phyloP scores from a whole-genome alignment of 2,329 filamentous ascomycete species.

The Ceratocystis albifundus region DNA sequence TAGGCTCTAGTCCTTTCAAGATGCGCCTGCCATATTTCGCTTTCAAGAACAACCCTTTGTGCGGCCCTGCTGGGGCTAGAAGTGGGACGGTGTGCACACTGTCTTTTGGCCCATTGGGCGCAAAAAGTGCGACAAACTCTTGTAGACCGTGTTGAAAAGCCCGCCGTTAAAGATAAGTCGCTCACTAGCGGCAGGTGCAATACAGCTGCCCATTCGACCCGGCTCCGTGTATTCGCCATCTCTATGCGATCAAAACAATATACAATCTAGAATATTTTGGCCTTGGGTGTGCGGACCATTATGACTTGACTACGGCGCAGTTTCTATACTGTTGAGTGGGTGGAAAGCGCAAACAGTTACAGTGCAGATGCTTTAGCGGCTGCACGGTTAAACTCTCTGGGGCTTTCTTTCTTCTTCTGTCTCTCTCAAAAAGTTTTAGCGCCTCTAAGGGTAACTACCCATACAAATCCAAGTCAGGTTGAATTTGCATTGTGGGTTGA shows the following conservation, averaged over 20 bases:
- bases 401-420: not conserved
- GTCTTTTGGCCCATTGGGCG: slow-evolving; percentile 23
- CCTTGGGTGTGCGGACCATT: not conserved
- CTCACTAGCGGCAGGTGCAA: not conserved
- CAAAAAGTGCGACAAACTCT: slow-evolving; percentile 23
- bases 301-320: slow-evolving; percentile 6
- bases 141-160: not conserved
- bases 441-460: not conserved
- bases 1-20: slow-evolving; percentile 10
- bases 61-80: slow-evolving; percentile 19
- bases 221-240: slow-evolving; percentile 1
- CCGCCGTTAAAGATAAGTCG: not conserved
- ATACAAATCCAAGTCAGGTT: not conserved
- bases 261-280: not conserved
- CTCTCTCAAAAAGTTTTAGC: not conserved
- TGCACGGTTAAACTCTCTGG: slow-evolving; percentile 9
- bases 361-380: not conserved
- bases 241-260: slow-evolving; percentile 16
- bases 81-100: slow-evolving; percentile 20
- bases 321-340: slow-evolving; percentile 3
- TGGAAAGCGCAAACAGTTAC: slow-evolving; percentile 14
- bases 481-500: not conserved
- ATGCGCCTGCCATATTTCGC: slow-evolving; percentile 17
- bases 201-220: not conserved
- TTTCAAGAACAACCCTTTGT: slow-evolving; percentile 20